phyloP scores from a whole-genome alignment of 345 rosid genomes.

The Corchorus olitorius region DNA sequence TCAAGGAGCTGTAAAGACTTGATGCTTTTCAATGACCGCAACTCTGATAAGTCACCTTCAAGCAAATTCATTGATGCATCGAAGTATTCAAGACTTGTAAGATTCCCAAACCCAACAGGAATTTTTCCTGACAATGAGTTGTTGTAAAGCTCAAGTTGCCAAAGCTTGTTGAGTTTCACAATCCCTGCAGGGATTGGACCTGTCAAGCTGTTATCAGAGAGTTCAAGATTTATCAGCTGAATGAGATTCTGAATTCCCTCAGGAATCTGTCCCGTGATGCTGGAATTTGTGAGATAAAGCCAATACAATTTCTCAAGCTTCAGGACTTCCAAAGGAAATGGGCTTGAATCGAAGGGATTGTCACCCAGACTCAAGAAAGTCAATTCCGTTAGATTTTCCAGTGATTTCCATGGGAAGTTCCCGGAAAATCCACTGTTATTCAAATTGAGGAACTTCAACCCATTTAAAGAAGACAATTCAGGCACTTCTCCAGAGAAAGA shows the following conservation, averaged over 20 bases:
- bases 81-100: slow-evolving; percentile 48
- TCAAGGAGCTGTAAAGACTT: slow-evolving; percentile 58
- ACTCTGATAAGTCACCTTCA: slow-evolving; percentile 64
- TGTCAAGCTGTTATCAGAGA: slow-evolving; percentile 55
- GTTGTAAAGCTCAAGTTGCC: slow-evolving; percentile 76
- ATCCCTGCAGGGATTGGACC: slow-evolving; percentile 69
- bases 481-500: slow-evolving; percentile 65
- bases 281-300: slow-evolving; percentile 73
- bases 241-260: slow-evolving; percentile 57
- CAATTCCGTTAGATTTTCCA: slow-evolving; percentile 50
- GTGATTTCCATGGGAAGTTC: slow-evolving; percentile 68
- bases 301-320: slow-evolving; percentile 56
- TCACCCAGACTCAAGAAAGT: slow-evolving; percentile 76
- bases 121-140: slow-evolving; percentile 63
- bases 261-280: slow-evolving; percentile 73
- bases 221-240: slow-evolving; percentile 62
- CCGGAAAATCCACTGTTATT: slow-evolving; percentile 72
- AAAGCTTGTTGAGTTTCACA: slow-evolving; percentile 43
- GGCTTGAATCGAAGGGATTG: slow-evolving; percentile 49
- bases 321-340: slow-evolving; percentile 60
- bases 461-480: slow-evolving; percentile 45
- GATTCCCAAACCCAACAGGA: slow-evolving; percentile 63
- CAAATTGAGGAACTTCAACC: slow-evolving; percentile 51
- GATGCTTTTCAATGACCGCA: slow-evolving; percentile 48
- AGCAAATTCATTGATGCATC: slow-evolving; percentile 67